These are phyloP conservation scores for Incumbomyces delicatus DNA, from an alignment of 2,329 filamentous ascomycete species.

Conservation along the genomic window DNA sequence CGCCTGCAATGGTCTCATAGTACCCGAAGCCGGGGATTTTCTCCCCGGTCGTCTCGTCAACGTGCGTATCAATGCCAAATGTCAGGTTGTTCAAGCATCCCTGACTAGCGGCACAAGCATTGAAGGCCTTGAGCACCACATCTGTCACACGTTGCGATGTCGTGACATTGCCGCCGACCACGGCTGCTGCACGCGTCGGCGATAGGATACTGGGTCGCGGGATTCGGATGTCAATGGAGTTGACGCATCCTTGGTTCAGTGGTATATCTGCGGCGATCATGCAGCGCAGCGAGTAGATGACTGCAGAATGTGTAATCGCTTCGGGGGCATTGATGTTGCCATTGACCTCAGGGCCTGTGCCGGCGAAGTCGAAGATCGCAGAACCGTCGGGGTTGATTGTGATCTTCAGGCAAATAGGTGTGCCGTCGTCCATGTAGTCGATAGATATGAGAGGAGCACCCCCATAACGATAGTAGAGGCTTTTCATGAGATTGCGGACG, in stretches of 20 bases:
- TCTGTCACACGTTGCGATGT: constrained; percentile 74
- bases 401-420: constrained; percentile 63
- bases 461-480: constrained; percentile 58
- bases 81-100: constrained; percentile 79
- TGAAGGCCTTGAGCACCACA: constrained; percentile 70
- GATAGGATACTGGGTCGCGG: constrained; percentile 59
- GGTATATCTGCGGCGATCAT: constrained; percentile 75
- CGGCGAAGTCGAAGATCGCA: constrained; percentile 67
- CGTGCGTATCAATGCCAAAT: constrained; percentile 67
- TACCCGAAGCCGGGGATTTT: constrained; percentile 62
- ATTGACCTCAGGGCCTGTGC: constrained; percentile 70
- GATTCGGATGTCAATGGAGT: constrained; percentile 64
- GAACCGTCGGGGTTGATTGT: constrained; percentile 65
- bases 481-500: constrained; percentile 63
- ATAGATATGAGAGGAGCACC: constrained; percentile 57
- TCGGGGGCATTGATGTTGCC: constrained; percentile 72
- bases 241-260: constrained; percentile 74
- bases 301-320: constrained; percentile 72
- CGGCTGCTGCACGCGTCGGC: neutral
- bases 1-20: constrained; percentile 79
- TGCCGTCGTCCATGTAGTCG: constrained; percentile 83
- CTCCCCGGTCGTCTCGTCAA: constrained; percentile 17
- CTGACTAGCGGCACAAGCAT: constrained; percentile 66
- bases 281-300: constrained; percentile 76
- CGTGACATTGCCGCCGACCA: constrained; percentile 36